Evolutionary conservation across 371 early-diverging fungal species (phyloP).

Genomic region (Ecytonucleospora hepatopenaei): DNA sequence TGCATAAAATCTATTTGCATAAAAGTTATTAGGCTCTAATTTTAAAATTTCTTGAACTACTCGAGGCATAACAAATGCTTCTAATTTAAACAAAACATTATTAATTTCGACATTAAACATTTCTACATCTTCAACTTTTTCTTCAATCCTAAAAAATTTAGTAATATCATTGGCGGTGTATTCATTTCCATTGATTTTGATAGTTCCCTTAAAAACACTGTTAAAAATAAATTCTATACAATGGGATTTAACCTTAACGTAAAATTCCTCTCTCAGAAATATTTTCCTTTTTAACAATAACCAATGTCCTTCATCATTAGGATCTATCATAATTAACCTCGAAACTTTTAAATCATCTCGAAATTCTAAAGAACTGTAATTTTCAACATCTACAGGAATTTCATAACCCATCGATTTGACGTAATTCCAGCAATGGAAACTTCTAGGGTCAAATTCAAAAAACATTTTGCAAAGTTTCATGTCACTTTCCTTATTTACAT

Average conservation of each 20-base stretch:
- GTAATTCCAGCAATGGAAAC: slow-evolving; percentile 51
- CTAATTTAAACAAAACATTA: not conserved
- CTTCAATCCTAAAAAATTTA: not conserved
- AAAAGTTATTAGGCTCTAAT: not conserved
- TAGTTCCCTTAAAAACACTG: not conserved
- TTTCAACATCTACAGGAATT: slow-evolving; percentile 27
- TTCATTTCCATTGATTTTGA: not conserved
- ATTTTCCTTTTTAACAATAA: slow-evolving; percentile 36
- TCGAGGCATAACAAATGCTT: not conserved
- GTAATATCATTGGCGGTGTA: not conserved
- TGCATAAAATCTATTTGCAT: slow-evolving; percentile 2
- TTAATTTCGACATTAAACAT: not conserved
- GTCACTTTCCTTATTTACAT: slow-evolving; percentile 15
- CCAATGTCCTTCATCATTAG: slow-evolving; percentile 4
- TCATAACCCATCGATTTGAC: not conserved
- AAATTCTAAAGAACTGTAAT: slow-evolving; percentile 38
- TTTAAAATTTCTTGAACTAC: not conserved
- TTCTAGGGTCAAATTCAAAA: slow-evolving; percentile 39
- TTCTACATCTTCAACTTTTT: not conserved
- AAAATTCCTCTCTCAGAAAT: slow-evolving; percentile 33
- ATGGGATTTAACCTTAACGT: slow-evolving; percentile 5
- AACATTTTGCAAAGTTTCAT: slow-evolving; percentile 18
- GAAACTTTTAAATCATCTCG: not conserved
- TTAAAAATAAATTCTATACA: slow-evolving; percentile 16
- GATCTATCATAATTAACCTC: not conserved